phyloP scores from a whole-genome alignment of 2,329 filamentous ascomycete species.

The Alternaria triticimaculans region DNA sequence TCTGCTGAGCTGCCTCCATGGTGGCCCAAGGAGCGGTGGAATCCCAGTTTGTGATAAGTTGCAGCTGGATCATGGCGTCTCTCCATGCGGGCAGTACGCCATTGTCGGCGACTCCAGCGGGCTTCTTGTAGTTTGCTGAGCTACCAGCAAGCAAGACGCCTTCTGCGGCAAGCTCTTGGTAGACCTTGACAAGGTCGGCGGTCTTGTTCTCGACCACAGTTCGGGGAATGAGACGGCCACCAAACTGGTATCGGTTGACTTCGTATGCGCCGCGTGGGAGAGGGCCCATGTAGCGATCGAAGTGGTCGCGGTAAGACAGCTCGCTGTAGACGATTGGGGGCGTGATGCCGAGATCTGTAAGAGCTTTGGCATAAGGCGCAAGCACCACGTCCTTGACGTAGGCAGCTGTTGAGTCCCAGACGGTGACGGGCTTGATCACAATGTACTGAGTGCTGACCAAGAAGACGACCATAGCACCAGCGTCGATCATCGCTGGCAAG shows the following conservation, averaged over 20 bases:
- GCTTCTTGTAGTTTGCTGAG: slow-evolving; percentile 24
- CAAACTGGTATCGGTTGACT: slow-evolving; percentile 28
- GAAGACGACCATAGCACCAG: slow-evolving; percentile 29
- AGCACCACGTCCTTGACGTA: slow-evolving; percentile 29
- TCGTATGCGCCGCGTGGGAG: slow-evolving; percentile 29
- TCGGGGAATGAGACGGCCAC: slow-evolving; percentile 27
- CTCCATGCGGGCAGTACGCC: slow-evolving; percentile 35
- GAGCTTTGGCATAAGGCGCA: slow-evolving; percentile 28
- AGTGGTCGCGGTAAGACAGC: slow-evolving; percentile 34
- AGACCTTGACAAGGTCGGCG: slow-evolving; percentile 18
- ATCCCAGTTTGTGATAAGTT: slow-evolving; percentile 30
- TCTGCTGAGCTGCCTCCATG: slow-evolving; percentile 15
- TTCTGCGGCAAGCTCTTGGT: slow-evolving; percentile 16
- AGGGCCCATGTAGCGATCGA: slow-evolving; percentile 34
- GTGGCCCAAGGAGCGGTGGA: slow-evolving; percentile 17
- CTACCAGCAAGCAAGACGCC: slow-evolving; percentile 26
- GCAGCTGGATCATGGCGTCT: slow-evolving; percentile 23
- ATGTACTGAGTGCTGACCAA: slow-evolving; percentile 17
- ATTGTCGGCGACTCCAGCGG: slow-evolving; percentile 20
- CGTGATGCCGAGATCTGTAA: slow-evolving; percentile 24
- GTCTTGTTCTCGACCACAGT: slow-evolving; percentile 24
- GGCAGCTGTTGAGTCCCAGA: slow-evolving; percentile 11
- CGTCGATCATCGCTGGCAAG: slow-evolving; percentile 29
- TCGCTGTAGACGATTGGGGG: slow-evolving; percentile 28
- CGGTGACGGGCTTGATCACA: slow-evolving; percentile 9